phyloP scores from a whole-genome alignment of 2,329 filamentous ascomycete genomes.

The Cryphonectria japonica region DNA sequence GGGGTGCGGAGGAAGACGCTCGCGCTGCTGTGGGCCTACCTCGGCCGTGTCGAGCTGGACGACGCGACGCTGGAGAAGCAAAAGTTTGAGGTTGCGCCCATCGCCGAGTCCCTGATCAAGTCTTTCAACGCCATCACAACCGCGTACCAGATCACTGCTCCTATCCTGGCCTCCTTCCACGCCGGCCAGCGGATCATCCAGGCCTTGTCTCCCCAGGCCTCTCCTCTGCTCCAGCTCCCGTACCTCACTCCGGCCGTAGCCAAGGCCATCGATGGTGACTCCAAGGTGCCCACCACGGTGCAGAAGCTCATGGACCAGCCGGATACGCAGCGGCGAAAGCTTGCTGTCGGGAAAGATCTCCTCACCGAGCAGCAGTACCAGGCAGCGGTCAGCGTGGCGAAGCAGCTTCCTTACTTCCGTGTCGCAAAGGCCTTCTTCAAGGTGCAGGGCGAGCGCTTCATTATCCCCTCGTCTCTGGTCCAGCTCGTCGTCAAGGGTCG shows the following conservation, averaged over 20 bases:
- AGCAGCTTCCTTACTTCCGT: constrained; percentile 80
- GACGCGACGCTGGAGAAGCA: constrained; percentile 77
- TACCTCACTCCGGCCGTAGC: constrained; percentile 74
- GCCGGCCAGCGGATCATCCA: constrained; percentile 88
- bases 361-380: constrained; percentile 78
- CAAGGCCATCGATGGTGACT: constrained; percentile 72
- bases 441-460: constrained; percentile 89
- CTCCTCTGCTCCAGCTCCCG: constrained; percentile 89
- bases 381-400: constrained; percentile 74
- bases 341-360: constrained; percentile 71
- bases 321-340: constrained; percentile 70
- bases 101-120: constrained; percentile 82
- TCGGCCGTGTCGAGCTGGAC: constrained; percentile 83
- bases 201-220: constrained; percentile 79
- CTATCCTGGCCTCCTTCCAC: constrained; percentile 80
- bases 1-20: constrained; percentile 82
- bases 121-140: constrained; percentile 86
- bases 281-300: constrained; percentile 75
- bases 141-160: constrained; percentile 81
- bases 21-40: constrained; percentile 91
- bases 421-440: constrained; percentile 98
- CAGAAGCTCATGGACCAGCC: constrained; percentile 89
- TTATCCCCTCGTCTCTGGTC: constrained; percentile 90
- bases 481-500: constrained; percentile 95
- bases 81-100: constrained; percentile 88